phyloP scores from a whole-genome alignment of 371 early-diverging fungal genomes.

The Cladochytrium tenue region DNA sequence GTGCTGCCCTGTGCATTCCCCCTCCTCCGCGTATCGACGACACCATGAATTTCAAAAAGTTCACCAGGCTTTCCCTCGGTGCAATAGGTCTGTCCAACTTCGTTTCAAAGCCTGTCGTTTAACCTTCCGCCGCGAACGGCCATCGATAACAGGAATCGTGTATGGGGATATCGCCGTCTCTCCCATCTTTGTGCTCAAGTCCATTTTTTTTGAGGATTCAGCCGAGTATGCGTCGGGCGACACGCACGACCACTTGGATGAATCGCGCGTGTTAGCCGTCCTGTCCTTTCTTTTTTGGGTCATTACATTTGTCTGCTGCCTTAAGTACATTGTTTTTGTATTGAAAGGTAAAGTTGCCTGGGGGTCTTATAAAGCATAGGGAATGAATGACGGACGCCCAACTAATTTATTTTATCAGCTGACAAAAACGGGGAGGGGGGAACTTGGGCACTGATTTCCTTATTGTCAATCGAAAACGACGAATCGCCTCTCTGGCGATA shows the following conservation, averaged over 20 bases:
- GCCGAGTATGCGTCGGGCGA: too few species aligned
- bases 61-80: conserved; percentile 30
- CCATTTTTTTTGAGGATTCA: conserved; percentile 38
- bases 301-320: conserved; percentile 47
- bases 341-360: conserved; percentile 32
- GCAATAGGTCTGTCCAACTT: conserved; percentile 28
- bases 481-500: conserved; percentile 25
- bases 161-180: conserved; percentile 64
- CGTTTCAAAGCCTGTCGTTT: too few species aligned
- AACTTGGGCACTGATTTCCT: conserved; percentile 59
- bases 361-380: too few species aligned
- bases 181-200: conserved; percentile 53
- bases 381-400: too few species aligned
- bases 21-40: conserved; percentile 39
- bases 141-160: conserved; percentile 42
- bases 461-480: conserved; percentile 40
- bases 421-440: conserved; percentile 68
- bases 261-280: conserved; percentile 41
- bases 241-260: background rate
- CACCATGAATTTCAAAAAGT: conserved; percentile 31
- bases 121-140: too few species aligned
- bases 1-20: conserved; percentile 45
- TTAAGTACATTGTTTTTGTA: conserved; percentile 58
- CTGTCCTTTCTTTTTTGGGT: conserved; percentile 60
- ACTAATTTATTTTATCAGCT: conserved; percentile 27